Evolutionary conservation across 495 filamentous ascomycete species (phyloP), one percentile per base, ranked within the genome.

Genomic region (Darksidea phi): DNA sequence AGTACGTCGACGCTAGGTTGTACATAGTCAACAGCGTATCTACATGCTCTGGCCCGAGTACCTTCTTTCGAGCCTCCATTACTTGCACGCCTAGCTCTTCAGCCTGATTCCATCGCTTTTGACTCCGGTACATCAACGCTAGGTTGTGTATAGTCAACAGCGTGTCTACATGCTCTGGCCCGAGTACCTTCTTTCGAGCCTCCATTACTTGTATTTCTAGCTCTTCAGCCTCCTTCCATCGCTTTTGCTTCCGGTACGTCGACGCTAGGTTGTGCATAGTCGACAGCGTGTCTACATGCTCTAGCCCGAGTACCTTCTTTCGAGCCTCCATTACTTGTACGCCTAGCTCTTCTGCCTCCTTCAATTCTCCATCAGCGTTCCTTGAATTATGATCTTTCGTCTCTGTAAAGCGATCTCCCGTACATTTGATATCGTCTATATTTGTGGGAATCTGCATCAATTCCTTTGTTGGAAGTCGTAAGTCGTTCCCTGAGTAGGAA

Each of bases 321-420:
- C n/a, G n/a, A n/a, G n/a, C n/a, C n/a, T n/a, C n/a, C n/a, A n/a
- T n/a, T n/a, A n/a, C n/a, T n/a, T n/a, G n/a, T n/a, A n/a, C 4
- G 67, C 46, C n/a, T 57, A 54, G 18, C 62, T 64, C 43, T 67
- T 67, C 24, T 57, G 47, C 7, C 32, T 64, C 2, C 55, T 20
- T 17, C 70, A 8, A 38, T 38, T 8, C 15, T 15, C 15, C 36
- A 38, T 15, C 36, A 38, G 36, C 36, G 15, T 38, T 38, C 36
- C 36, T 15, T 38, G 36, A 38, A 38, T 38, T 38, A 15, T 38
- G 8, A 38, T 38, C 36, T 38, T 38, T 15, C 36, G 15, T 38
- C 15, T 15, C 36, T 7, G 7, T 38, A 38, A 15, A 38, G 36
- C 36, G 36, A 38, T 15, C 36, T 38, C 15, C 36, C 8, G 36